Percentiles rank a stretch among this genome's conserved stretches.
phyloP scores from a whole-genome alignment of 495 filamentous ascomycete species.

The Penicillium arizonense region DNA sequence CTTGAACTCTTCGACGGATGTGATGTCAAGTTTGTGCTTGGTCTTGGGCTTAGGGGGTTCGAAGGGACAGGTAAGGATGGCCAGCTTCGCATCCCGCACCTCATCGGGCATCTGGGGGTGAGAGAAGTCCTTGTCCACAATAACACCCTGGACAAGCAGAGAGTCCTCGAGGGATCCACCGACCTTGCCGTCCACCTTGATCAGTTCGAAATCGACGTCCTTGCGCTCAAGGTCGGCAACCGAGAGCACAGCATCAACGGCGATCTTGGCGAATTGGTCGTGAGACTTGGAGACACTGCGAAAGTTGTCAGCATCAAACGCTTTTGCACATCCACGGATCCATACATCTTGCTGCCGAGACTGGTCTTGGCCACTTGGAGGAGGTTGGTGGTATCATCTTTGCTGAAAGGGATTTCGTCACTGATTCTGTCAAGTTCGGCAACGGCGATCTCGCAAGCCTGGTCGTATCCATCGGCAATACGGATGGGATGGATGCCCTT shows the following conservation, averaged over 20 bases:
- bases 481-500: conserved; percentile 99
- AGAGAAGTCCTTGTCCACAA: conserved; percentile 99
- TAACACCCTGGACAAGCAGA: conserved; percentile 92
- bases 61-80: conserved; percentile 96
- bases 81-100: conserved; percentile 91
- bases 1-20: conserved; percentile 95
- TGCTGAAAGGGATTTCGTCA: conserved; percentile 82
- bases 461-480: conserved; percentile 96
- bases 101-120: conserved; percentile 98
- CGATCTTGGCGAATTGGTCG: conserved; percentile 96
- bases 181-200: conserved; percentile 99
- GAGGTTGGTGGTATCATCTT: conserved; percentile 74
- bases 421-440: conserved; percentile 89
- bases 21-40: conserved; percentile 99
- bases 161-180: conserved; percentile 95
- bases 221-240: conserved; percentile 95
- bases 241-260: conserved; percentile 92
- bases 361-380: conserved; percentile 93
- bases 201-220: conserved; percentile 98
- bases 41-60: conserved; percentile 99
- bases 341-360: conserved; percentile 92
- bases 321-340: neutral
- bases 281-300: conserved; percentile 89
- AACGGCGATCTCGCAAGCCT: conserved; percentile 94
- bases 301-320: conserved; percentile 22